phyloP scores from a whole-genome alignment of 306 rosid species.

The Cucurbita pepo region DNA sequence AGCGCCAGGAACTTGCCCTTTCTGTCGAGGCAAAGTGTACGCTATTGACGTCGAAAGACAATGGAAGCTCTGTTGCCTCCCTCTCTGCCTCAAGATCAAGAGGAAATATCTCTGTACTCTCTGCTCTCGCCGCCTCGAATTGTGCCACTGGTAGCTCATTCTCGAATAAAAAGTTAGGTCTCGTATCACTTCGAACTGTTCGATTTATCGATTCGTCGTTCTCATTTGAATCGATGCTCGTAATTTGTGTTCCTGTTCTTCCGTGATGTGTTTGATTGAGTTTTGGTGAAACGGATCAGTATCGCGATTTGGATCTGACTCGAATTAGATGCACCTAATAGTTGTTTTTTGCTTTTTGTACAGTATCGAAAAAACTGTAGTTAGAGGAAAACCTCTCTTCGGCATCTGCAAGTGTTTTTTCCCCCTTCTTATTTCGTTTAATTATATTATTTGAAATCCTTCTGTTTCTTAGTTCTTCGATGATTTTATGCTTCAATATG shows the following conservation, averaged over 20 bases:
- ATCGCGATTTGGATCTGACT: slow-evolving; percentile 1
- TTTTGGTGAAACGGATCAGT: not conserved
- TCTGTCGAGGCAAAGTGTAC: slow-evolving; percentile 71
- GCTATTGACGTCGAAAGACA: slow-evolving; percentile 57
- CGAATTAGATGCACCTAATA: not conserved
- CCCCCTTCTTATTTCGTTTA: not conserved
- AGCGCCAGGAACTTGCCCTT: slow-evolving; percentile 80
- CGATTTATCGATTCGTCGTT: not conserved
- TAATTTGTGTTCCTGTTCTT: not conserved
- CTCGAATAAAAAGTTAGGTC: not conserved
- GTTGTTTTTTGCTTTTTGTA: not conserved
- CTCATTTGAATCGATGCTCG: not conserved
- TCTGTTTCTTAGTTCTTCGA: not conserved
- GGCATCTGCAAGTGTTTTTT: not conserved
- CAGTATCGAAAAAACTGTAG: not conserved
- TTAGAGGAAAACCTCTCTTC: not conserved
- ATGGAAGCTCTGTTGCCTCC: slow-evolving; percentile 50
- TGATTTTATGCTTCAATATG: not conserved
- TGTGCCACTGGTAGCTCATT: slow-evolving; percentile 14
- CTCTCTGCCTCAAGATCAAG: slow-evolving; percentile 69
- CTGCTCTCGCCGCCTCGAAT: slow-evolving; percentile 54
- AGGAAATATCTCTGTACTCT: slow-evolving; percentile 62
- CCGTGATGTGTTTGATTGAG: not conserved
- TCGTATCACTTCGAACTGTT: not conserved
- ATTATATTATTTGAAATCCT: not conserved